A percentile compares a stretch with the other conserved stretches of the same genome.
Conservation (phyloP, 768 basidiomycete species). For the Phaeotremella fagi region DNA sequence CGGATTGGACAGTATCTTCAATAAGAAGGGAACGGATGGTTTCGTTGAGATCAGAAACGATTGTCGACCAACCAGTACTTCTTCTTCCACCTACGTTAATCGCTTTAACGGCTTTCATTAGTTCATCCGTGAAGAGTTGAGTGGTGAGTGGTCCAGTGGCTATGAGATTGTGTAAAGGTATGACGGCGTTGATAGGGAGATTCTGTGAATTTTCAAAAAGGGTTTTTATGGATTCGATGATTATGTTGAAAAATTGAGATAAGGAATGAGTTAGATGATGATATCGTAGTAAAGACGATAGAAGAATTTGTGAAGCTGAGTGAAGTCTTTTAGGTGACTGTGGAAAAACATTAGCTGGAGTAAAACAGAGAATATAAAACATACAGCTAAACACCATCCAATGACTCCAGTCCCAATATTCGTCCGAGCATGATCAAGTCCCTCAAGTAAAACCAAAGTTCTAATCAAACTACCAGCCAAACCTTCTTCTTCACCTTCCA, state of each 20-base stretch:
- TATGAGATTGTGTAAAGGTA: not conserved
- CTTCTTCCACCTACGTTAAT: not conserved
- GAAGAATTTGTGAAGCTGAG: conserved; percentile 1
- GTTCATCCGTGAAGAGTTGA: not conserved
- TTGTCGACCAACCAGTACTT: not conserved
- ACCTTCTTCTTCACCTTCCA: not conserved
- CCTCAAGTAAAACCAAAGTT: conserved; percentile 11
- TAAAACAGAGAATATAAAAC: conserved; percentile 5
- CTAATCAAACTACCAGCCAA: not conserved
- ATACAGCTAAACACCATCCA: conserved; percentile 24
- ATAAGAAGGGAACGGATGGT: not conserved
- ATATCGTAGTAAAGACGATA: conserved; percentile 15
- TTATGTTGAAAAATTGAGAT: conserved; percentile 4
- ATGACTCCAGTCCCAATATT: conserved; percentile 8
- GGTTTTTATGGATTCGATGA: conserved; percentile 5
- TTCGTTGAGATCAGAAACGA: not conserved
- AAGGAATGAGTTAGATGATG: conserved; percentile 15
- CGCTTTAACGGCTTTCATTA: not conserved
- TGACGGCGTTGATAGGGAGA: not conserved
- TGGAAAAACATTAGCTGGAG: not conserved
- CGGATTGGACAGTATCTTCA: not conserved
- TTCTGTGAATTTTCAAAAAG: not conserved
- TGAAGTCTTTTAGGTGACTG: conserved; percentile 7
- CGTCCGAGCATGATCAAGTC: conserved; percentile 20
- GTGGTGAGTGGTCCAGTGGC: not conserved